Percentiles rank a stretch among this genome's conserved stretches.
Evolutionary conservation across 257 asterid genomes (phyloP).

Genomic region (Fraxinus anomala): DNA sequence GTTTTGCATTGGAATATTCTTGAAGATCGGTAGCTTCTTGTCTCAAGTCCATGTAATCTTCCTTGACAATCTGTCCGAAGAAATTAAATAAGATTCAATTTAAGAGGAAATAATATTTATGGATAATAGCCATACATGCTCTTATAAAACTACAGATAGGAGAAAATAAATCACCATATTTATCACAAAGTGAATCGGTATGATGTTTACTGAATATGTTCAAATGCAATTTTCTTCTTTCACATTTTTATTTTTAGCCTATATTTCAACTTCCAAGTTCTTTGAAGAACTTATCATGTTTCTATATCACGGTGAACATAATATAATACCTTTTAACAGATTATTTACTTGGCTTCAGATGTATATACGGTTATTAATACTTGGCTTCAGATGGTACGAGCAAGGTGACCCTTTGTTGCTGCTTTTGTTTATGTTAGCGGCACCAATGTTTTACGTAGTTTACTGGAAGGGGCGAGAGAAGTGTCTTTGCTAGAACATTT

Average conservation of each 20-base stretch:
- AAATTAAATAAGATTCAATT: conserved; percentile 29
- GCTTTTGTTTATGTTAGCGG: background rate
- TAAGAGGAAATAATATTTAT: conserved; percentile 19
- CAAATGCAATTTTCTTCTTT: conserved; percentile 1
- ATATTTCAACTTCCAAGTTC: background rate
- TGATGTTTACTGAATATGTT: background rate
- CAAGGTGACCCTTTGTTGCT: background rate
- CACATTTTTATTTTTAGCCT: background rate
- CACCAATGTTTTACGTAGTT: background rate
- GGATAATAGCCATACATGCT: conserved; percentile 6
- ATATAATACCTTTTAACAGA: background rate
- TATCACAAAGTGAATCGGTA: background rate
- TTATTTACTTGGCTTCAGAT: background rate
- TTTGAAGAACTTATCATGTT: background rate
- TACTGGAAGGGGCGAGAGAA: background rate
- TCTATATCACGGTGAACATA: background rate
- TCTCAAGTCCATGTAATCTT: conserved; percentile 75
- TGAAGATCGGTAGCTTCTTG: conserved; percentile 95
- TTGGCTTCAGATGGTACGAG: background rate
- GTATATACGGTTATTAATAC: background rate
- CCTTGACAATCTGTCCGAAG: conserved; percentile 75
- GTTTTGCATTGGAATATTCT: conserved; percentile 92
- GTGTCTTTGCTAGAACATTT: background rate
- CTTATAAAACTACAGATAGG: conserved; percentile 5
- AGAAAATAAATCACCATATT: conserved; percentile 21